Percentiles rank a stretch among this genome's conserved stretches.
These are phyloP conservation scores for Solanum lycopersicoides DNA, from an alignment of 257 asterid species.

Conservation along the genomic window DNA sequence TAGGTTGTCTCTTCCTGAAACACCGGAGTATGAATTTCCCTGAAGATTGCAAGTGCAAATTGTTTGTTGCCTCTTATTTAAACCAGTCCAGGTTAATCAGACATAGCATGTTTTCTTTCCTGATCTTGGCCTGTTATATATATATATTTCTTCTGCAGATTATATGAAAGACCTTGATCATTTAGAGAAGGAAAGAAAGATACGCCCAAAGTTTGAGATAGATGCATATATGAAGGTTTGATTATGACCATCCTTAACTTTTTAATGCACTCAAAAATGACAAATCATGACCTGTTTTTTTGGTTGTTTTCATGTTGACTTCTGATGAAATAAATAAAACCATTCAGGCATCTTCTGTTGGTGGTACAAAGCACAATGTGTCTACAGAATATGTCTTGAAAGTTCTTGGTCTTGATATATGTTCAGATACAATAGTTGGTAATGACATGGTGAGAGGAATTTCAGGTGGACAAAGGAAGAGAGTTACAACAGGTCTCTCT, in stretches of 20 bases:
- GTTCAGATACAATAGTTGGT: slow-evolving; percentile 75
- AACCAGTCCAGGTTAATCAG: not conserved
- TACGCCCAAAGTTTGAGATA: slow-evolving; percentile 71
- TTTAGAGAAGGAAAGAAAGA: slow-evolving; percentile 49
- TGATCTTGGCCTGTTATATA: not conserved
- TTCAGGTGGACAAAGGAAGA: slow-evolving; percentile 83
- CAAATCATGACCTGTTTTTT: not conserved
- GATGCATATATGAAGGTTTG: slow-evolving; percentile 85
- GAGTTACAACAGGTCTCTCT: slow-evolving; percentile 64
- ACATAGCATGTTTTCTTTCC: not conserved
- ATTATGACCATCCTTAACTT: not conserved
- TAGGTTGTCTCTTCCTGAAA: not conserved
- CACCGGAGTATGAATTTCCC: not conserved
- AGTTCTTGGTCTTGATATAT: slow-evolving; percentile 82
- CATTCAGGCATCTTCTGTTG: slow-evolving; percentile 62
- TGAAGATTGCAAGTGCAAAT: not conserved
- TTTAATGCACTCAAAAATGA: not conserved
- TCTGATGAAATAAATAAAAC: not conserved
- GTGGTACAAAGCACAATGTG: slow-evolving; percentile 65
- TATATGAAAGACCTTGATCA: slow-evolving; percentile 58
- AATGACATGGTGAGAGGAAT: slow-evolving; percentile 84
- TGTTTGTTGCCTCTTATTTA: not conserved
- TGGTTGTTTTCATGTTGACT: not conserved
- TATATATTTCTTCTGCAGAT: slow-evolving; percentile 19
- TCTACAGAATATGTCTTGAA: slow-evolving; percentile 76